Evolutionary conservation across 2,329 filamentous ascomycete species (phyloP), one percentile per base, ranked within the genome.

Genomic region (Pyrenophora tritici-repentis): DNA sequence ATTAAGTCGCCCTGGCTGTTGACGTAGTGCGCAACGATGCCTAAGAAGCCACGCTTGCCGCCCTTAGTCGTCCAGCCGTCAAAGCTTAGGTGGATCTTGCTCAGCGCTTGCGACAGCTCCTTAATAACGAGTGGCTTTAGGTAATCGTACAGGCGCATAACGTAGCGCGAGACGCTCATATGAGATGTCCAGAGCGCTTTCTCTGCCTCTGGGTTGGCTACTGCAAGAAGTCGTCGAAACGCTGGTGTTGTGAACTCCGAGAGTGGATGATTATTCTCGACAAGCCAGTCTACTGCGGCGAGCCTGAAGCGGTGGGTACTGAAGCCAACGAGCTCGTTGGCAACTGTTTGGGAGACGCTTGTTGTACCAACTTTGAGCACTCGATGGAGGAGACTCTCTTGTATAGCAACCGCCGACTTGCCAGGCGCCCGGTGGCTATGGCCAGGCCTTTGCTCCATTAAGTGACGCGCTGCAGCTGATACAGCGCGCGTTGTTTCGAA

Each of bases 41-140:
- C 31, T 6, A 46, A 5, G 17, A 41, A 53, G 35, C 41, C 47
- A 2, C 14, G 26, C 18, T 47, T 47, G 3, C 42, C 48, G 17
- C 48, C 43, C 17, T 51, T 51, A 17, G 42, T 51, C 6, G 48
- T 47, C 42, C 36, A 44, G 2, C 42, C n/a, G 20, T 37, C 32
- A 29, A 44, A 44, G 10, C 42, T 44, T 6, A 37, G 24, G 7
- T 44, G 14, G 2, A 31, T 36, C 1, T 44, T 14, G 10, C 20
- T 44, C 7, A 43, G 3, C 3, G 37, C n/a, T 10, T 40, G 10
- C 22, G 20, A 45, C 31, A 47, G 31, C 1, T 32, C 38, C 6
- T 2, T 24, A 7, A 24, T 6, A 9, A 24, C 22, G 4, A 24
- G 22, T 6, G 22, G 22, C 22, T 7, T 7, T 2, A 24, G 22